phyloP scores from a whole-genome alignment of 2,329 filamentous ascomycete genomes.

The Xylaria sp. region DNA sequence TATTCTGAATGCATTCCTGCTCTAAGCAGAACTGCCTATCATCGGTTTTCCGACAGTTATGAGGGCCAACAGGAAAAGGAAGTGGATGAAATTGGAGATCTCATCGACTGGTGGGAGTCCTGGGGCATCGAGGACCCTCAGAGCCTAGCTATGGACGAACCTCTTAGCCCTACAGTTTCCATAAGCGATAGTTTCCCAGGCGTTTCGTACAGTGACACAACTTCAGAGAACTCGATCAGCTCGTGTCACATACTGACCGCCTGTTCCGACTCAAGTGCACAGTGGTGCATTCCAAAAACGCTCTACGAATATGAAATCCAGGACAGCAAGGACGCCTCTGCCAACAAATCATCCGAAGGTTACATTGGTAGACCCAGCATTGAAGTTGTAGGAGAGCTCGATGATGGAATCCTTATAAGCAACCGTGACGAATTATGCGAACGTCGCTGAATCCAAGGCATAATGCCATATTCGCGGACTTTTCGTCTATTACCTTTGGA shows the following conservation, averaged over 20 bases:
- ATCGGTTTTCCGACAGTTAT: not conserved
- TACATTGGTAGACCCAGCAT: not conserved
- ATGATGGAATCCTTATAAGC: not conserved
- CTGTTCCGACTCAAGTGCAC: not conserved
- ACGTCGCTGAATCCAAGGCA: not conserved
- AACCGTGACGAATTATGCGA: not conserved
- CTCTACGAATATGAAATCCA: not conserved
- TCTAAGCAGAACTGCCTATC: not conserved
- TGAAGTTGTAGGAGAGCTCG: not conserved
- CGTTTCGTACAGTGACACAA: conserved; percentile 16
- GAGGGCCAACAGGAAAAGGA: conserved; percentile 2
- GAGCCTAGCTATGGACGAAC: not conserved
- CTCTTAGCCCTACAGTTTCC: not conserved
- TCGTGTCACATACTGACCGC: not conserved
- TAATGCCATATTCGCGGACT: not conserved
- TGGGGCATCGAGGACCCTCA: conserved; percentile 5
- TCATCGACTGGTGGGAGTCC: conserved; percentile 13
- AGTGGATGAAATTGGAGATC: not conserved
- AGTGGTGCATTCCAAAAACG: not conserved
- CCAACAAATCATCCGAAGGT: not conserved
- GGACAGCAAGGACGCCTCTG: not conserved
- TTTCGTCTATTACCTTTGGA: not conserved
- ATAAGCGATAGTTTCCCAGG: conserved; percentile 5
- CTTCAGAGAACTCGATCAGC: conserved; percentile 4
- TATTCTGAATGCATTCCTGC: not conserved